Percentiles rank a stretch among this genome's conserved stretches.
Conservation (phyloP, 2,329 filamentous ascomycete genomes). For the Nemania abortiva region DNA sequence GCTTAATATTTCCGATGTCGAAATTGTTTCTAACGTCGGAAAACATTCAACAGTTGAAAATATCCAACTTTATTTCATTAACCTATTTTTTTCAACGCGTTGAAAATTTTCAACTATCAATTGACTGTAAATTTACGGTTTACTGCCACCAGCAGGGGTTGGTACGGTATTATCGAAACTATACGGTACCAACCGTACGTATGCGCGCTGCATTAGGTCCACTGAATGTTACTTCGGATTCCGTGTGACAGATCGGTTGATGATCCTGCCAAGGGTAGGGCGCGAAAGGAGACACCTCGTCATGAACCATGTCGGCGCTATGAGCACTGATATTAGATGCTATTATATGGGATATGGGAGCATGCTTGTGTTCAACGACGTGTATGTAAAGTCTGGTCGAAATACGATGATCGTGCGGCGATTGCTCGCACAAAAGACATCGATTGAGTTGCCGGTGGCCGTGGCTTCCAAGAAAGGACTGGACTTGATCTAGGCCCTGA, state of each 20-base stretch:
- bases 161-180: no score
- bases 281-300: not conserved
- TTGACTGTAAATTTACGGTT: no score
- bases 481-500: not conserved
- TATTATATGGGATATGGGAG: not conserved
- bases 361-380: not conserved
- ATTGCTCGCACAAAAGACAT: slow-evolving; percentile 1
- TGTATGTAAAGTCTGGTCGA: not conserved
- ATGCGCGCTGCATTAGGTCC: slow-evolving; percentile 19
- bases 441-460: not conserved
- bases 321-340: not conserved
- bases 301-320: slow-evolving; percentile 13
- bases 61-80: no score
- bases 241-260: slow-evolving; percentile 22
- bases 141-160: no score
- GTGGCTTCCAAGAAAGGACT: not conserved
- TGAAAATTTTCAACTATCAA: no score
- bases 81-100: no score
- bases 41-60: no score
- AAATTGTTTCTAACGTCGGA: no score
- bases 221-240: slow-evolving; percentile 24
- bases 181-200: not conserved
- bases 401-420: not conserved
- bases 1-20: no score
- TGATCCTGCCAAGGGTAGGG: slow-evolving; percentile 9